phyloP scores from a whole-genome alignment of 1,284 basidiomycete species.

The Fistulinella cinereoalba region DNA sequence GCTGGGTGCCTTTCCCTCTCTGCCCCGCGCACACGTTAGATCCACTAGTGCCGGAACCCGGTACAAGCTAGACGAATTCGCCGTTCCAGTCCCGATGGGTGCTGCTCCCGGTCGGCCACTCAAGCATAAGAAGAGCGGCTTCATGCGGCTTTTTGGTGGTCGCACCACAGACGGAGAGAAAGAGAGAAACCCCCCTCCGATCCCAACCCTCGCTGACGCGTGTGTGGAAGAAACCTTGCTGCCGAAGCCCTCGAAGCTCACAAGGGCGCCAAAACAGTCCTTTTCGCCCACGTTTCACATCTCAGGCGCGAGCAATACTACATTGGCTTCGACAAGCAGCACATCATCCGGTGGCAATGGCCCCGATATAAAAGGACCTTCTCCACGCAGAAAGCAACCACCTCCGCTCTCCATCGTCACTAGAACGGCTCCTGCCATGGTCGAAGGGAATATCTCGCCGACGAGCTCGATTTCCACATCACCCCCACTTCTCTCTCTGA shows the following conservation, averaged over 20 bases:
- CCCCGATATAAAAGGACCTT: constrained; percentile 10
- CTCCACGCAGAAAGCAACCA: constrained; percentile 36
- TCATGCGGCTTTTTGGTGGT: constrained; percentile 73
- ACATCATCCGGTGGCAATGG: constrained; percentile 9
- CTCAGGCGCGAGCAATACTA: constrained; percentile 8
- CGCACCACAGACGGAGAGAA: constrained; percentile 41
- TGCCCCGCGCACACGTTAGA: constrained; percentile 44
- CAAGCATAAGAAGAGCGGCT: constrained; percentile 75
- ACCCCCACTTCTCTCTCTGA: constrained; percentile 4
- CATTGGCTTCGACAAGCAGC: constrained; percentile 6
- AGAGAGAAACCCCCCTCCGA: constrained; percentile 50
- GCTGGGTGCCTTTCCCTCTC: constrained; percentile 14
- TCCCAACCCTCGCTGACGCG: constrained; percentile 47
- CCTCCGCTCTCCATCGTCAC: constrained; percentile 48
- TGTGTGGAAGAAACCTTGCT: constrained; percentile 33
- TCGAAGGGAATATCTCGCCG: constrained; percentile 11
- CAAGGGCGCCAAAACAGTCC: constrained; percentile 47
- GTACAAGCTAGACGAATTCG: constrained; percentile 45
- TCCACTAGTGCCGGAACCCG: constrained; percentile 61
- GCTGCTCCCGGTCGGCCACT: constrained; percentile 43
- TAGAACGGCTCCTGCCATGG: constrained; percentile 19
- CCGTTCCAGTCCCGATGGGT: constrained; percentile 14
- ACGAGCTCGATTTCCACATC: constrained; percentile 9
- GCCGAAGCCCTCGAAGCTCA: constrained; percentile 24
- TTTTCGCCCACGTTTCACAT: constrained; percentile 11